Evolutionary conservation across 164 flowering plant species (phyloP), one percentile per base, ranked within the genome.

Genomic region (Malania oleifera): DNA sequence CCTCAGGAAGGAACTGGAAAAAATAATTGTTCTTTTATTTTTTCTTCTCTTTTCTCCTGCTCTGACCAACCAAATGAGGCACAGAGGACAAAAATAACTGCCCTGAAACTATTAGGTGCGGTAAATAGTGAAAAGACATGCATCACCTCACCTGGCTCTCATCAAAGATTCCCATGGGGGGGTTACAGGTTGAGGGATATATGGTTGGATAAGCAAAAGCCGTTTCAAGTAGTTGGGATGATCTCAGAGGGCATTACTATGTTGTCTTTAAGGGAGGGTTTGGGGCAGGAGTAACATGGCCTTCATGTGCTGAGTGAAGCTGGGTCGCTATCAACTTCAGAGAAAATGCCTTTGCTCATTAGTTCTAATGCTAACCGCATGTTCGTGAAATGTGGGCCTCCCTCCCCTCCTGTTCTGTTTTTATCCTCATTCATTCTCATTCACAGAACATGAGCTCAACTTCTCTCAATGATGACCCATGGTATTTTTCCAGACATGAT

Each of bases 281-380:
- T 58, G 68, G 65, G 75, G 77, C 80, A 77, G 71, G 74, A 73
- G 84, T 80, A 75, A 80, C 85, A 75, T 80, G 82, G 84, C 72
- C 73, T 71, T 66, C 84, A 80, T 80, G 85, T 80, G 82, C 80
- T 24, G 46, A 29, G 58, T 55, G 28, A 44, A 48, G 51, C 56
- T 48, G 53, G 29, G 73, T 80, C 78, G 50, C 73, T 28, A 67
- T 80, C 79, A 66, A 56, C 31, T 14, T 48, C 23, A 37, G 63
- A 41, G 25, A 61, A 45, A 67, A 63, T 44, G 25, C 38, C 29
- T 39, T 46, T 40, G 51, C 37, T 50, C 25, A 41, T 52, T 52
- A 43, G 40, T 22, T 44, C 53, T 46, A 34, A 44, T 54, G 55
- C 51, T 41, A 52, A 43, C 46, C 14, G 26, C 50, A 46, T 46